Conservation (phyloP, 108 stramenopile species). For the Skeletonema menzelii region DNA sequence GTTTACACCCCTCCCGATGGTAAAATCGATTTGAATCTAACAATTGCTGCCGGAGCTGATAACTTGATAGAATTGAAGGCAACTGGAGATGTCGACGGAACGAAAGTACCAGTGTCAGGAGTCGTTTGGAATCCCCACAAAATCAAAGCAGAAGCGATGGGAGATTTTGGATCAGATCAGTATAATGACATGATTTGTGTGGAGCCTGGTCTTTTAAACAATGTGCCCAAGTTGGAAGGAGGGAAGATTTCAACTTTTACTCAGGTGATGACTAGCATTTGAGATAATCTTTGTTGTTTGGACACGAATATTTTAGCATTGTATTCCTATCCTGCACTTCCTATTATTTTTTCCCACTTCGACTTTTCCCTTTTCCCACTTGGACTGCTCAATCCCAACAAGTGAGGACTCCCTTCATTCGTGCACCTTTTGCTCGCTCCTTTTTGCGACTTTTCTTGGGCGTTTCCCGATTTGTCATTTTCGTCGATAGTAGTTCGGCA, state of each 20-base stretch:
- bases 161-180: conserved; percentile 77
- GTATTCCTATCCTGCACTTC: no score
- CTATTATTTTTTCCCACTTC: no score
- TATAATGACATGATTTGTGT: conserved; percentile 86
- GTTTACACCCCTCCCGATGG: conserved; percentile 64
- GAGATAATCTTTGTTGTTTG: neutral
- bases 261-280: conserved; percentile 50
- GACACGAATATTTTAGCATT: no score
- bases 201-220: conserved; percentile 69
- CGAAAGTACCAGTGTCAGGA: conserved; percentile 48
- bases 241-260: conserved; percentile 56
- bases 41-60: conserved; percentile 47
- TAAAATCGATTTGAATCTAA: conserved; percentile 50
- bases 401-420: no score
- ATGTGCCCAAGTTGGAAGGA: conserved; percentile 41
- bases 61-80: conserved; percentile 42
- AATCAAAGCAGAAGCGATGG: conserved; percentile 69
- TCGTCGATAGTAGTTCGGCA: no score
- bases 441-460: no score
- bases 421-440: no score
- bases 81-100: conserved; percentile 52
- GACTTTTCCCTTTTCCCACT: no score
- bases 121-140: conserved; percentile 59
- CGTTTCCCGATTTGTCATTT: no score
- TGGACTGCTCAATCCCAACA: no score